Evolutionary conservation across 2,329 filamentous ascomycete species (phyloP), one percentile per base, ranked within the genome.

Genomic region (Uncinocarpus reesii): DNA sequence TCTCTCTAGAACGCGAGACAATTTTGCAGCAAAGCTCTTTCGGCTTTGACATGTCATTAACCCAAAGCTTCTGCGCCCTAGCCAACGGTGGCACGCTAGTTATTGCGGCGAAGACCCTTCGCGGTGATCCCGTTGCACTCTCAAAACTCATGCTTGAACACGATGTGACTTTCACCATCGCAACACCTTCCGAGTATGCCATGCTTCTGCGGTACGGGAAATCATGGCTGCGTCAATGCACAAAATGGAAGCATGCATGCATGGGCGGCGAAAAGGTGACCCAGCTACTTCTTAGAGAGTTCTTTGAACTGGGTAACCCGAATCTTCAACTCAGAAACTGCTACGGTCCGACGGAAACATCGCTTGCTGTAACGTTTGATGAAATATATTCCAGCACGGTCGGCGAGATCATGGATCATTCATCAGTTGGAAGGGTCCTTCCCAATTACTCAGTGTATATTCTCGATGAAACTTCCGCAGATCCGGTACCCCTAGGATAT

Each of bases 401-500:
- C n/a, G n/a, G n/a, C n/a, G n/a, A n/a, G n/a, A n/a, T n/a, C n/a
- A n/a, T 34, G 13, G 31, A 15, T 11, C 8, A 34, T 34, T 34
- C 31, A n/a, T 11, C 31, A 34, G 31, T 34, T 4, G 31, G 31
- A 4, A 6, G 13, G 6, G 11, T n/a, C 4, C 55, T 68, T n/a
- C 58, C 62, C 4, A 67, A 68, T 47, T 63, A 60, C 37, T 44
- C 46, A 2, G 31, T 58, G 34, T 70, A 67, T 51, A 60, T 74
- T 32, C 26, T 73, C 1, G 70, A 72, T 53, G 51, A 62, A 3
- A 32, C 67, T 2, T 44, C 62, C 40, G 50, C 63, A 10, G 16
- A n/a, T n/a, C 63, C 65, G 3, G 57, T 68, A 2, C 66, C 71
- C 0, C 37, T 58, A 4, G 69, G 70, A 0, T 47, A 61, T 3